Conservation (phyloP, 257 asterid genomes). For the Fraxinus excelsior region DNA sequence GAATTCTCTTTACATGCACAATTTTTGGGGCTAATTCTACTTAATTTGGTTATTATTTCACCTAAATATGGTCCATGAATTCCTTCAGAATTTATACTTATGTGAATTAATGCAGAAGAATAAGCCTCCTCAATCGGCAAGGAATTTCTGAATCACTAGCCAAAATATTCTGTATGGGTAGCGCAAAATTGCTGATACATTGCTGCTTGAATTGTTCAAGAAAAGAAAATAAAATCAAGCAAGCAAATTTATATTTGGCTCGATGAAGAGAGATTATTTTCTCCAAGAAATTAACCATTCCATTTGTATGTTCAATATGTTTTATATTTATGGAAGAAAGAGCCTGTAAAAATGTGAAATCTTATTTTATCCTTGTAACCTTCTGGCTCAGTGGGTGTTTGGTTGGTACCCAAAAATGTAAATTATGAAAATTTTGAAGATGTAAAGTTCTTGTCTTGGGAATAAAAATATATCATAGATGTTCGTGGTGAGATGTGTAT, state of each 20-base stretch:
- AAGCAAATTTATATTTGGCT: neutral
- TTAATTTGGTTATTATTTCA: conserved; percentile 8
- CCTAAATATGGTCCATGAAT: conserved; percentile 2
- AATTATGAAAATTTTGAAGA: conserved; percentile 6
- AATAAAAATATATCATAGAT: conserved; percentile 5
- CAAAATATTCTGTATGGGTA: neutral
- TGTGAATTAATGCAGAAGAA: conserved; percentile 12
- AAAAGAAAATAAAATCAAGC: neutral
- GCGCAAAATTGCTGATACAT: neutral
- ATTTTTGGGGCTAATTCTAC: conserved; percentile 3
- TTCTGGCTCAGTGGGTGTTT: neutral
- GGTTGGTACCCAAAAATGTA: neutral
- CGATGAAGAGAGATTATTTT: conserved; percentile 6
- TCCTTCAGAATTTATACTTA: neutral
- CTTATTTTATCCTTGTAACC: neutral
- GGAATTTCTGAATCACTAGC: conserved; percentile 10
- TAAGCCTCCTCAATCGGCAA: neutral
- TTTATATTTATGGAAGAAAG: neutral
- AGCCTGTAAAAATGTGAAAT: neutral
- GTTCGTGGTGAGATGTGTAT: neutral
- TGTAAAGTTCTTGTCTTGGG: neutral
- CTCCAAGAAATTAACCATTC: conserved; percentile 1
- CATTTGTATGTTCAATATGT: conserved; percentile 3
- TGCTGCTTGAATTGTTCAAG: neutral
- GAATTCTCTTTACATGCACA: neutral